A percentile compares a stretch with the other conserved stretches of the same genome.
These are phyloP conservation scores for Xylariaceae sp. DNA, from an alignment of 2,329 filamentous ascomycete genomes.

Conservation along the genomic window DNA sequence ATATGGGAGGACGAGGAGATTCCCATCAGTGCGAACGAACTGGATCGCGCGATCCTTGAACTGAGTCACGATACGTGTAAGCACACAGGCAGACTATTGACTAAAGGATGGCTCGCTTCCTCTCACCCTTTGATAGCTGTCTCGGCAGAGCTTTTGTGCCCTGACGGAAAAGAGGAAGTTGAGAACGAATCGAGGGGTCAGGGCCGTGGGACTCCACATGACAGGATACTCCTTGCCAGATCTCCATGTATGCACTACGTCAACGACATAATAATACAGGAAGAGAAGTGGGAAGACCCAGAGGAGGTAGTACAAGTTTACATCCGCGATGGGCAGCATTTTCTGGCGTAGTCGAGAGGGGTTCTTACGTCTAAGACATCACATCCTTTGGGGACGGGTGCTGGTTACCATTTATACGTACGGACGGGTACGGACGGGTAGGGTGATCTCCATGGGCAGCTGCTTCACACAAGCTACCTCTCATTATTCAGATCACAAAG, in stretches of 20 bases:
- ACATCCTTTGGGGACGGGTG: background rate
- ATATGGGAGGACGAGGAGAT: constrained; percentile 5
- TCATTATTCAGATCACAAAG: no score
- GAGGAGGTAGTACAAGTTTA: background rate
- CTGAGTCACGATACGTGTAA: background rate
- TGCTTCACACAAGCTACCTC: no score
- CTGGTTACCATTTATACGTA: background rate
- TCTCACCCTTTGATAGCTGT: constrained; percentile 2
- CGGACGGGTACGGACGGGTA: no score
- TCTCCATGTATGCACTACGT: background rate
- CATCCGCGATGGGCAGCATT: background rate
- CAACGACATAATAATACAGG: background rate
- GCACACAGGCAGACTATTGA: background rate
- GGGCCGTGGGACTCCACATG: background rate
- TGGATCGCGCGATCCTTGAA: constrained; percentile 10
- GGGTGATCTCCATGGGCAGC: no score
- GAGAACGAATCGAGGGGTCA: constrained; percentile 4
- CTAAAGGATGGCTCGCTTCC: background rate
- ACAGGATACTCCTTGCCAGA: constrained; percentile 3
- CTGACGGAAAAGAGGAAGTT: background rate
- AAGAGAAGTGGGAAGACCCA: background rate
- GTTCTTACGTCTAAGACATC: background rate
- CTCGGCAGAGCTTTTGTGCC: background rate
- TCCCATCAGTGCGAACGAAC: constrained; percentile 7
- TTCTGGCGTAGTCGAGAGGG: background rate